Percentiles rank a stretch among this genome's conserved stretches.
Evolutionary conservation across 2,329 filamentous ascomycete genomes (phyloP).

Genomic region (Leptographium galeiforme): DNA sequence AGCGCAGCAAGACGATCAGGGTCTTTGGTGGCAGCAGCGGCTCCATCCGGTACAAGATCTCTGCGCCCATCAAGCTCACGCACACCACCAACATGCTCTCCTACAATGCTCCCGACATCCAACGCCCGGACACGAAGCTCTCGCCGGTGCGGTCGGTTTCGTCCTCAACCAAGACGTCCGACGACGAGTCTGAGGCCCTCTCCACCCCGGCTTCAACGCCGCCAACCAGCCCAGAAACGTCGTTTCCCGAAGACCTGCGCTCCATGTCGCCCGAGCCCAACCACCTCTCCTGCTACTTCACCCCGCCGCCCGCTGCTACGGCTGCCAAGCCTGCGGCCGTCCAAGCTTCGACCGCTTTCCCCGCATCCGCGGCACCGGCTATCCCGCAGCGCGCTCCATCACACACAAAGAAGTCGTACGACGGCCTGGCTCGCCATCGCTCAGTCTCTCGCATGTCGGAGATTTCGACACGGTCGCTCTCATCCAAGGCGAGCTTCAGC

Average conservation of each 20-base stretch:
- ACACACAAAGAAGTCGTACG: conserved; percentile 75
- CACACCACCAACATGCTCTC: conserved; percentile 95
- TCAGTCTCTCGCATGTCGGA: conserved; percentile 39
- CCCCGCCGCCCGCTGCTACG: conserved; percentile 27
- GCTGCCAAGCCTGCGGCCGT: neutral
- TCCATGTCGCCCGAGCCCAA: conserved; percentile 46
- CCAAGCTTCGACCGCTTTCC: conserved; percentile 7
- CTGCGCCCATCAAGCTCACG: conserved; percentile 69
- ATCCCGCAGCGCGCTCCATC: conserved; percentile 71
- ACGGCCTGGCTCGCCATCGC: conserved; percentile 43
- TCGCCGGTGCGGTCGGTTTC: conserved; percentile 35
- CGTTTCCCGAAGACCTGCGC: conserved; percentile 30
- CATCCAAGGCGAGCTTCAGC: conserved; percentile 41
- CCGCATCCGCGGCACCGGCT: conserved; percentile 36
- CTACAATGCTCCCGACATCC: conserved; percentile 82
- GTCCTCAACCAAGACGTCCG: conserved; percentile 44
- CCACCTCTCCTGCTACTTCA: conserved; percentile 55
- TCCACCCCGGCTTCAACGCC: conserved; percentile 42
- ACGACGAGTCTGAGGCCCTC: conserved; percentile 59
- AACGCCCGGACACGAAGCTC: conserved; percentile 26
- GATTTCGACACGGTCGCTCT: conserved; percentile 37
- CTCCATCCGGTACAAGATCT: conserved; percentile 62
- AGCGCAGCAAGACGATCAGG: conserved; percentile 38
- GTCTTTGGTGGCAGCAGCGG: conserved; percentile 23
- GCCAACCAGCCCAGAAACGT: conserved; percentile 56